Base-by-base conservation (phyloP, 2,329 filamentous ascomycete species). In the Fusarium kyushuense region DNA sequence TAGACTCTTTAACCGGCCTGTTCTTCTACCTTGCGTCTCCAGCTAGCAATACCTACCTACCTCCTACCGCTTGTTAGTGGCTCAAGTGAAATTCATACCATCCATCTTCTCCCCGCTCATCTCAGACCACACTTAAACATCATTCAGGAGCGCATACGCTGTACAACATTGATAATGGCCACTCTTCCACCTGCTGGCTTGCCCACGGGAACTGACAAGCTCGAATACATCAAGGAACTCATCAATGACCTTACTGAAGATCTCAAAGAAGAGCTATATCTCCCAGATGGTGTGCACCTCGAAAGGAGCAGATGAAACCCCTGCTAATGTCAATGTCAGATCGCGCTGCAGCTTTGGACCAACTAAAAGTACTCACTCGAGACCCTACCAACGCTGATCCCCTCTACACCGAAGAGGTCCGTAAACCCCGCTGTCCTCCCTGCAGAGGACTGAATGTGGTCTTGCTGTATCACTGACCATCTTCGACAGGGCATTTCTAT, bases 381-480 rank as follows among this genome's bases (percentile, higher is more conserved):
- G 89, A 91, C 72, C 87, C 90, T 10, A 82, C 81, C 30, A 84
- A 92, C 78, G 89, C 94, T 29, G 91, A 91, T 59, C 91, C 93
- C 2, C 95, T 98, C 59, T 97, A 96, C 79, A 91, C 91, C n/a
- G 86, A 87, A 78, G 83, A 90, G 79, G 93, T 92, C 84, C 69
- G 83, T 19, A 23, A 4, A 35, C 10, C 25, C 43, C n/a, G 17
- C 35, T n/a, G n/a, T 30, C 12, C 23, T 56, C 17, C 17, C 27
- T n/a, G 41, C 38, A 30, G 19, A 21, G 30, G 25, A n/a, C 40
- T 46, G 23, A 46, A 33, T 38, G 62, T 67, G 30, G 52, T 29
- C 36, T 42, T 29, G 1, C 21, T 29, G 8, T 25, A 30, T 52
- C 33, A 45, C 63, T 73, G 12, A 74, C 64, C n/a, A 33, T 33